Evolutionary conservation across 2,329 filamentous ascomycete genomes (phyloP).

Genomic region (Plectosphaerella sp.): DNA sequence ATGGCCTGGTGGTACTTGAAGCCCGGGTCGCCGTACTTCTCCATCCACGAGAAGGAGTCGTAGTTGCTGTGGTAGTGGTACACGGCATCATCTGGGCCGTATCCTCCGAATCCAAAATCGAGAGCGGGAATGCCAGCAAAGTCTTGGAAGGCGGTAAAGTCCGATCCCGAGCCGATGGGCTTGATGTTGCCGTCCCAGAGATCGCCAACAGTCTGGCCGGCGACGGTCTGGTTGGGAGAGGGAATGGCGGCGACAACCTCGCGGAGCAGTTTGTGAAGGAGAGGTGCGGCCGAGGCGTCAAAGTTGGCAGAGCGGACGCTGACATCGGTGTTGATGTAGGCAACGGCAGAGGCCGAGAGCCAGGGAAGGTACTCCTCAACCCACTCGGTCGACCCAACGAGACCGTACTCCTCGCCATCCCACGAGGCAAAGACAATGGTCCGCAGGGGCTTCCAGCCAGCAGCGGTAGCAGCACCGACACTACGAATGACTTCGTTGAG

Average conservation of each 20-base stretch:
- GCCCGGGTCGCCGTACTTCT: constrained; percentile 67
- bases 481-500: constrained; percentile 74
- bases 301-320: constrained; percentile 65
- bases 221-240: constrained; percentile 74
- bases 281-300: constrained; percentile 61
- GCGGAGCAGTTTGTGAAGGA: constrained; percentile 69
- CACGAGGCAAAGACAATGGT: constrained; percentile 87
- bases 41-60: constrained; percentile 88
- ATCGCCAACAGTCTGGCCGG: constrained; percentile 65
- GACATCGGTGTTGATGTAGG: constrained; percentile 84
- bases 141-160: constrained; percentile 73
- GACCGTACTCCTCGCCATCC: constrained; percentile 81
- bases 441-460: constrained; percentile 59
- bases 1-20: constrained; percentile 64
- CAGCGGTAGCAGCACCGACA: constrained; percentile 66
- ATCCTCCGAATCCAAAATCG: constrained; percentile 54
- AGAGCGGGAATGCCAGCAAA: constrained; percentile 63
- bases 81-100: constrained; percentile 40
- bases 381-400: constrained; percentile 88
- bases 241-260: constrained; percentile 60
- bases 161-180: constrained; percentile 68
- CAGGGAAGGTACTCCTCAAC: constrained; percentile 85
- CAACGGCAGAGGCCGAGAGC: constrained; percentile 68
- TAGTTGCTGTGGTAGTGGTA: constrained; percentile 92
- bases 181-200: constrained; percentile 57